phyloP scores from a whole-genome alignment of 192 early-diverging fungal genomes.

The Coemansia sp. region DNA sequence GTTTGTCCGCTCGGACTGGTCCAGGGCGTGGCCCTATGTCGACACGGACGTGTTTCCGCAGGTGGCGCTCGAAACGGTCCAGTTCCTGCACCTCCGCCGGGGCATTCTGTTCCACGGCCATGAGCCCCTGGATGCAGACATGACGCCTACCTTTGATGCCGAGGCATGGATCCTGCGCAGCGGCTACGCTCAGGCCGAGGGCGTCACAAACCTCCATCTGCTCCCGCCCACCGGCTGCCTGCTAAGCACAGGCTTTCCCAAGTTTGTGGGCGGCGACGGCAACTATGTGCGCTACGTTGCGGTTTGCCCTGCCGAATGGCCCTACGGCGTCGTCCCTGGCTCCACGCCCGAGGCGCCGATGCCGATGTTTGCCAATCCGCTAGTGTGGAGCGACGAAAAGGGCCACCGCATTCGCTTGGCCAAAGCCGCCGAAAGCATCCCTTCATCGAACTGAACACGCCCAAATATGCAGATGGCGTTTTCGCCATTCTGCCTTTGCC shows the following conservation, averaged over 20 bases:
- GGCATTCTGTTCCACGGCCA: conserved; percentile 57
- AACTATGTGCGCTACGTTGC: conserved; percentile 58
- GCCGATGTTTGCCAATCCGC: conserved; percentile 27
- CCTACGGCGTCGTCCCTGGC: conserved; percentile 39
- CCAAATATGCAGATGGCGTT: not conserved
- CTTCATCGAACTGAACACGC: no score
- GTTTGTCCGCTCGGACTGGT: conserved; percentile 61
- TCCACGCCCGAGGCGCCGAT: conserved; percentile 47
- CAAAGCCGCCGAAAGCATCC: no score
- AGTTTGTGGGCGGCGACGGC: conserved; percentile 54
- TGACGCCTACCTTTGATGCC: conserved; percentile 50
- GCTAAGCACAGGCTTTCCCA: conserved; percentile 56
- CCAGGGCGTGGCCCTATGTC: conserved; percentile 53
- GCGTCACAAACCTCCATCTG: conserved; percentile 54
- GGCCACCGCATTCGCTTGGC: conserved; percentile 21
- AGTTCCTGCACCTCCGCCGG: conserved; percentile 53
- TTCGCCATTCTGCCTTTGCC: no score
- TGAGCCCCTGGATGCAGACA: conserved; percentile 59
- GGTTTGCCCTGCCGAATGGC: conserved; percentile 49
- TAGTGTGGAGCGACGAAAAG: conserved; percentile 41
- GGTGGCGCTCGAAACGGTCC: conserved; percentile 45
- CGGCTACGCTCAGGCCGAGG: conserved; percentile 58
- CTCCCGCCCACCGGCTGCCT: conserved; percentile 56
- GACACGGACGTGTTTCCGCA: conserved; percentile 56
- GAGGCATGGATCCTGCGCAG: conserved; percentile 52